These are phyloP conservation scores for Taphrina betulina DNA, from an alignment of 1,139 yeast species.

Conservation along the genomic window DNA sequence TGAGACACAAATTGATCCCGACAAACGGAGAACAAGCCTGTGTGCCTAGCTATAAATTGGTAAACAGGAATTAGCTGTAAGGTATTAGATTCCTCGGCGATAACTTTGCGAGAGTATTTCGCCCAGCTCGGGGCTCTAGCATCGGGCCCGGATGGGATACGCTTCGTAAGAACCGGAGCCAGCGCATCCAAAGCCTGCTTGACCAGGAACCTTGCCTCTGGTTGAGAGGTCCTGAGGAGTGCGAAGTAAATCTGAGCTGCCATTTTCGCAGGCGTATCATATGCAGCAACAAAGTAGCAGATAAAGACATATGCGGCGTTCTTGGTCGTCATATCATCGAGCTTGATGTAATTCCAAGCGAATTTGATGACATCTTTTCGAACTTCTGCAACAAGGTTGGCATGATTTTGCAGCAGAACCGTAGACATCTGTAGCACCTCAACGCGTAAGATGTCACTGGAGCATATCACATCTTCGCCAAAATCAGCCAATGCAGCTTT, in stretches of 20 bases:
- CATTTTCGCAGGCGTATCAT: conserved; percentile 83
- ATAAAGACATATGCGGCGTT: conserved; percentile 92
- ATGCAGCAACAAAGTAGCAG: conserved; percentile 79
- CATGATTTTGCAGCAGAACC: conserved; percentile 66
- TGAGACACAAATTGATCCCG: conserved; percentile 87
- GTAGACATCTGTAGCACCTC: conserved; percentile 82
- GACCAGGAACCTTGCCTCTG: conserved; percentile 79
- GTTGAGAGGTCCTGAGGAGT: conserved; percentile 75
- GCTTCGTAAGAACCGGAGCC: conserved; percentile 81
- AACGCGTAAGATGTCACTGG: conserved; percentile 70
- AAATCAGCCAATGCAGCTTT: conserved; percentile 45
- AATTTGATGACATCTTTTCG: conserved; percentile 87
- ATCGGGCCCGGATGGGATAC: conserved; percentile 49
- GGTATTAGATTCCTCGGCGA: conserved; percentile 82
- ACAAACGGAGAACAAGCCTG: conserved; percentile 78
- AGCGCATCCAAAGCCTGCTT: conserved; percentile 82
- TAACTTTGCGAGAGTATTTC: conserved; percentile 89
- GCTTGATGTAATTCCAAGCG: conserved; percentile 88
- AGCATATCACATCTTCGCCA: conserved; percentile 63
- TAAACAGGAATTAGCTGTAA: conserved; percentile 84
- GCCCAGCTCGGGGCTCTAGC: conserved; percentile 65
- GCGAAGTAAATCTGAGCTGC: conserved; percentile 94
- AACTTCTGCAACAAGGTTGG: conserved; percentile 59
- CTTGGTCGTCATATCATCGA: conserved; percentile 85
- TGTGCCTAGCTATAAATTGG: conserved; percentile 83